Base-by-base conservation (phyloP, 768 basidiomycete species). In the Suillus placidus region DNA sequence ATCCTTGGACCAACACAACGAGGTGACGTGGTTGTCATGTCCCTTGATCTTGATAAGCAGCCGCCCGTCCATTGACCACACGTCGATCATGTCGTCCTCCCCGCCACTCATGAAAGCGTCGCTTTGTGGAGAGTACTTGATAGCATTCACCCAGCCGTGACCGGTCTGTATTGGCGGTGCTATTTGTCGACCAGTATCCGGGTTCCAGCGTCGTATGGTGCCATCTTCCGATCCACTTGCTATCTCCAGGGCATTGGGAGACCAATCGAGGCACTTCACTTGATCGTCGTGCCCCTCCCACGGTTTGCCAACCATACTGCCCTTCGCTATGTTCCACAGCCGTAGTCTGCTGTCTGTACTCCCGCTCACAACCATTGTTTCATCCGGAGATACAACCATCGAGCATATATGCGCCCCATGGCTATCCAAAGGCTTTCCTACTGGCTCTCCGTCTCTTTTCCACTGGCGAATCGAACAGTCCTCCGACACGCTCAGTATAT, bases 181-280 rank as follows among this genome's bases (percentile, higher is more conserved):
- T 10, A 34, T 55, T 34, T 55, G 32, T 12, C 1, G 18, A 9
- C 54, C 54, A 20, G 65, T 56, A 43, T 54, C 35, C 12, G 61
- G 47, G 30, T 71, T 64, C 63, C 71, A 73, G 5, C 68, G 34
- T 16, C 63, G 57, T 7, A 71, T 49, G 47, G n/a, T 23, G 1
- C 47, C 47, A 2, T 49, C n/a, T 0, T 0, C 2, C 5, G 47
- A 49, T 23, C 23, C 47, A 23, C 47, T 49, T 23, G 12, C 12
- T 49, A 49, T 49, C 47, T 49, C 47, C 12, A 23, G 47, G 0
- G 12, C 12, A 49, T 23, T 23, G 10, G n/a, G 23, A 32, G 70
- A 71, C 37, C 68, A 68, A 32, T 60, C 68, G 4, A 69, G 40
- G n/a, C 54, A 30, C 23, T 16, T 40, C 13, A 66, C 61, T 6